phyloP scores from a whole-genome alignment of 1,139 yeast genomes.

The Taphrina pruni region DNA sequence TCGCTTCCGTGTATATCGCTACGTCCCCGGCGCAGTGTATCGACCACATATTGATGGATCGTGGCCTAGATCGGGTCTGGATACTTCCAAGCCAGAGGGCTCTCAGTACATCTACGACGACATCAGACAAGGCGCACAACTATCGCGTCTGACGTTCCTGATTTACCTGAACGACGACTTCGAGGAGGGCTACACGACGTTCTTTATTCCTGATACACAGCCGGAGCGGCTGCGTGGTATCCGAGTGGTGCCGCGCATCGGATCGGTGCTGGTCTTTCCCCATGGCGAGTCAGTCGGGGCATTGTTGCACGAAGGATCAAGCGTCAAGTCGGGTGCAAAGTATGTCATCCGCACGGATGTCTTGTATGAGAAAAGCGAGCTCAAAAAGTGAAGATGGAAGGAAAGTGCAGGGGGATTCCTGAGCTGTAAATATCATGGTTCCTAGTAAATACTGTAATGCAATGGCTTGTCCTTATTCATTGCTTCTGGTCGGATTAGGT shows the following conservation, averaged over 20 bases:
- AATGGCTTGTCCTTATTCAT: too few species aligned
- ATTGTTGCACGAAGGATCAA: conserved; percentile 38
- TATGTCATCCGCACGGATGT: conserved; percentile 40
- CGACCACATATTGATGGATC: conserved; percentile 40
- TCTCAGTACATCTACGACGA: conserved; percentile 34
- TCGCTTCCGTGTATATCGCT: conserved; percentile 36
- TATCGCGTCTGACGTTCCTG: conserved; percentile 36
- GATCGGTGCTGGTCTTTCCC: conserved; percentile 39
- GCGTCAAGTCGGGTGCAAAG: conserved; percentile 35
- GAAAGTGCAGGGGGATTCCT: neutral
- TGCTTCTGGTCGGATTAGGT: too few species aligned
- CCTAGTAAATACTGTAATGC: too few species aligned
- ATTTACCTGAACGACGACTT: conserved; percentile 39
- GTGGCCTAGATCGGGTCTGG: conserved; percentile 40
- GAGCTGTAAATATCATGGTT: too few species aligned
- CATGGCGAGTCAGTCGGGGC: conserved; percentile 37
- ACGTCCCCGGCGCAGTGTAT: conserved; percentile 40
- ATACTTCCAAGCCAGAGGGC: conserved; percentile 28
- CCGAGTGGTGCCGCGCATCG: conserved; percentile 37
- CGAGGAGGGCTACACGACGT: conserved; percentile 36
- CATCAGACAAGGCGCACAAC: conserved; percentile 26
- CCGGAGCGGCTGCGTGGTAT: conserved; percentile 19
- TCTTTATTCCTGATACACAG: conserved; percentile 21
- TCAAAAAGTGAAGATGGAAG: conserved; percentile 7
- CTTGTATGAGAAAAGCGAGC: conserved; percentile 30